Base-by-base conservation (phyloP, 83 land plant genomes). In the Thuja plicata region DNA sequence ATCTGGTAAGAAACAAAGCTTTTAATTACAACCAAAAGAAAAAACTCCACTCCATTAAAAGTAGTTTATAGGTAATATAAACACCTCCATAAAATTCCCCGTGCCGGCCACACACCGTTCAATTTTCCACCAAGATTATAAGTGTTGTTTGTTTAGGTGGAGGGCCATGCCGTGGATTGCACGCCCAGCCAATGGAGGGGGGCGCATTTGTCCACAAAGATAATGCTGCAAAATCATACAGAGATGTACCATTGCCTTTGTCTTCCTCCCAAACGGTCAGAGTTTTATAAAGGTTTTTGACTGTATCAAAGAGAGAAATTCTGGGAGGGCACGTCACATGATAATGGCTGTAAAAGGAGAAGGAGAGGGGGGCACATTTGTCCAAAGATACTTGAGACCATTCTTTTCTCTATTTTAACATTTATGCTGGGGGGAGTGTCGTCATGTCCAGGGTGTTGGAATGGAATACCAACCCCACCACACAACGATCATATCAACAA, bases 181-280 rank as follows among this genome's bases (percentile, higher is more conserved):
- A 46, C 55, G 85, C 85, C 85, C 85, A 46, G 30, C 85, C 55
- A 52, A 52, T 46, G n/a, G 85, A 46, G 85, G 24, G 46, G 85
- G 85, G 48, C 55, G n/a, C 52, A 12, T 24, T 45, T 46, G n/a
- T 82, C 52, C 85, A 83, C 50, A 21, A 9, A 24, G 54, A 82
- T 27, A 82, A 45, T 43, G 52, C 2, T 73, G 8, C 50, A 21
- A 19, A 60, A 60, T 27, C 11, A 37, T 12, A 41, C 24, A 37
- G 27, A 41, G 1, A 37, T 82, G 52, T 43, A 83, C 85, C 17
- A 48, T 43, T 43, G 57, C 48, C 3, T 83, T 83, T 83, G 85
- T 83, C 34, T 12, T 74, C 32, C 85, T 30, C 34, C 34, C 85
- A 83, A 83, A 83, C 85, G 85, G 55, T 83, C 85, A 83, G 30